These are phyloP conservation scores for Magnusiomyces suaveolens DNA, from an alignment of 1,139 yeast species.

Conservation along the genomic window DNA sequence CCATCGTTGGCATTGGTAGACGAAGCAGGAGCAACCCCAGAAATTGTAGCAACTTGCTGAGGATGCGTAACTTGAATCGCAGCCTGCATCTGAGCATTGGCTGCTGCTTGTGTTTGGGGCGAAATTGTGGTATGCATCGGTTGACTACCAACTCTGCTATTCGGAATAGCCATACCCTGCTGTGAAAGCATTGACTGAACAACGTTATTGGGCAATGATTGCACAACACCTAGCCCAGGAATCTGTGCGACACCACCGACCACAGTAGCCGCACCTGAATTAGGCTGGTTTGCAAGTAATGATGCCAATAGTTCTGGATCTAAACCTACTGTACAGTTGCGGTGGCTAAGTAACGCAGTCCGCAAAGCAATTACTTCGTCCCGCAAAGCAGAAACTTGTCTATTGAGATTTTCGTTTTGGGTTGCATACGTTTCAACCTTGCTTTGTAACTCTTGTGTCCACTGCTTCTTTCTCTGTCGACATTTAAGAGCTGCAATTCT, in stretches of 20 bases:
- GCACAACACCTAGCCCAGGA: not conserved
- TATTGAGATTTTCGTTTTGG: constrained; percentile 60
- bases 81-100: not conserved
- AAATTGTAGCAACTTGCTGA: no score
- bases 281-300: not conserved
- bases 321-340: constrained; percentile 24
- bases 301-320: constrained; percentile 6
- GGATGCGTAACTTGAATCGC: no score
- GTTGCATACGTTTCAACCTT: constrained; percentile 60
- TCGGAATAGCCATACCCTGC: not conserved
- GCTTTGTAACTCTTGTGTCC: constrained; percentile 71
- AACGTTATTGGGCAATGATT: not conserved
- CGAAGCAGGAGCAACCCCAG: not conserved
- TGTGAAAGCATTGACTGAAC: not conserved
- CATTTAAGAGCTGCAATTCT: constrained; percentile 96
- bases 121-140: no score
- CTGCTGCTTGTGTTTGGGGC: no score
- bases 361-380: constrained; percentile 51
- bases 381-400: constrained; percentile 48
- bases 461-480: constrained; percentile 87
- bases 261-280: no score
- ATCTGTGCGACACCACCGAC: not conserved
- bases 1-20: not conserved
- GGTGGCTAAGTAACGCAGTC: constrained; percentile 33
- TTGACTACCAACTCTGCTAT: not conserved